phyloP scores from a whole-genome alignment of 306 rosid genomes.

The Purshia tridentata region DNA sequence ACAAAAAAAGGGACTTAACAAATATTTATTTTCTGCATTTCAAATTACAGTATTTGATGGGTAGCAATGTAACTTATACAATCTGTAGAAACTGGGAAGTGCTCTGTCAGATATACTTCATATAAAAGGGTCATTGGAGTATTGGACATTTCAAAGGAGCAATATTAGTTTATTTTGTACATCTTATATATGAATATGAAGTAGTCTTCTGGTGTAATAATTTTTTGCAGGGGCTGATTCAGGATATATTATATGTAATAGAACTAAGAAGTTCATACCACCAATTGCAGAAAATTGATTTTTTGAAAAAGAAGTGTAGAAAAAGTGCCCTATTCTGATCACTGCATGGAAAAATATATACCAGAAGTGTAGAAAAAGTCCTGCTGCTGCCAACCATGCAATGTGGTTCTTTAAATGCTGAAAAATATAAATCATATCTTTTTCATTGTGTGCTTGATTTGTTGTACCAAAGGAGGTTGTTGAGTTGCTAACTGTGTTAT shows the following conservation, averaged over 20 bases:
- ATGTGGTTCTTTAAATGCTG: neutral
- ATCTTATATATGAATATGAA: neutral
- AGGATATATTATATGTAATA: neutral
- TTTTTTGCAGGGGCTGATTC: neutral
- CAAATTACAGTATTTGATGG: neutral
- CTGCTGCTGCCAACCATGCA: neutral
- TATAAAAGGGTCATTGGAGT: neutral
- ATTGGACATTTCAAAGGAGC: neutral
- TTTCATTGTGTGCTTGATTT: neutral
- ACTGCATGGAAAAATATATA: neutral
- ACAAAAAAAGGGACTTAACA: no score
- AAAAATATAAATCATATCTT: neutral
- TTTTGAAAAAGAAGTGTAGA: neutral
- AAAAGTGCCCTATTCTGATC: neutral
- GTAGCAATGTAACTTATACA: neutral
- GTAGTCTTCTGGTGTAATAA: neutral
- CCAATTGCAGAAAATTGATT: neutral
- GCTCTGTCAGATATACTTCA: neutral
- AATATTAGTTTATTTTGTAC: neutral
- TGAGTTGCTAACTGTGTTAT: constrained; percentile 12
- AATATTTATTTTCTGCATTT: neutral
- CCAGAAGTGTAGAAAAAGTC: no score
- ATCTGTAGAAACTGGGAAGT: neutral
- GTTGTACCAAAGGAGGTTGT: constrained; percentile 4
- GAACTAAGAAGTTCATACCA: neutral